Evolutionary conservation across 768 basidiomycete genomes (phyloP).

Genomic region (Leccinum incarnatum): DNA sequence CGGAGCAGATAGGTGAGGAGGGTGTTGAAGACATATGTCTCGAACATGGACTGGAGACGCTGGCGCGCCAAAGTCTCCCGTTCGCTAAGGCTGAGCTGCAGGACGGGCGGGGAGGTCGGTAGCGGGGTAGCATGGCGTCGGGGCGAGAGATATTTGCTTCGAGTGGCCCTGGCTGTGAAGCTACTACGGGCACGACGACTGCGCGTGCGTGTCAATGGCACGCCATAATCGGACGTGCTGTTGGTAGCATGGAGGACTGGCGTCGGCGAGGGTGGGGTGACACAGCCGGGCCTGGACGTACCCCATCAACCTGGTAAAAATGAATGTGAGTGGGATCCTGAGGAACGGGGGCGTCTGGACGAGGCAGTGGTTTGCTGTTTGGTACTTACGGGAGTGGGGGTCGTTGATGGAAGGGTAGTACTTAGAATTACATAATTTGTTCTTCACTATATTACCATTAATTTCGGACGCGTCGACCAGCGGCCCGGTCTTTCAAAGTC

Average conservation of each 20-base stretch:
- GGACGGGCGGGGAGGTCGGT: slow-evolving; percentile 13
- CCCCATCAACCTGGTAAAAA: slow-evolving; percentile 2
- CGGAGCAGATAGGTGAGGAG: slow-evolving; percentile 25
- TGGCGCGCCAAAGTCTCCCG: slow-evolving; percentile 21
- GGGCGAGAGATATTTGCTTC: slow-evolving; percentile 21
- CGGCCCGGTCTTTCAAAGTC: too few species aligned
- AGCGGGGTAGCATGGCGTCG: slow-evolving; percentile 17
- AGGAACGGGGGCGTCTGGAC: too few species aligned
- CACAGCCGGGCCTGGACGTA: slow-evolving; percentile 9
- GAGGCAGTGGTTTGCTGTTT: too few species aligned
- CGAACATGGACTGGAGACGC: slow-evolving; percentile 21
- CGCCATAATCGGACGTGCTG: slow-evolving; percentile 17
- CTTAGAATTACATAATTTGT: too few species aligned
- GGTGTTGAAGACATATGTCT: slow-evolving; percentile 25
- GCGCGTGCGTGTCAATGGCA: slow-evolving; percentile 8
- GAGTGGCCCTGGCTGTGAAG: slow-evolving; percentile 13
- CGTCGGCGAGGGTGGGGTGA: slow-evolving; percentile 15
- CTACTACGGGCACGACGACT: slow-evolving; percentile 18
- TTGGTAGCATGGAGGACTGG: slow-evolving; percentile 19
- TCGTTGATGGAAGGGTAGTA: too few species aligned
- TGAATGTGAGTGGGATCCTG: too few species aligned
- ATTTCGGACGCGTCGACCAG: too few species aligned
- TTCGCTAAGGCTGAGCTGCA: slow-evolving; percentile 21
- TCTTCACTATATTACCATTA: too few species aligned
- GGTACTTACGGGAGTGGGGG: too few species aligned